phyloP scores from a whole-genome alignment of 2,329 filamentous ascomycete species.

The Rhynchosporium agropyri region DNA sequence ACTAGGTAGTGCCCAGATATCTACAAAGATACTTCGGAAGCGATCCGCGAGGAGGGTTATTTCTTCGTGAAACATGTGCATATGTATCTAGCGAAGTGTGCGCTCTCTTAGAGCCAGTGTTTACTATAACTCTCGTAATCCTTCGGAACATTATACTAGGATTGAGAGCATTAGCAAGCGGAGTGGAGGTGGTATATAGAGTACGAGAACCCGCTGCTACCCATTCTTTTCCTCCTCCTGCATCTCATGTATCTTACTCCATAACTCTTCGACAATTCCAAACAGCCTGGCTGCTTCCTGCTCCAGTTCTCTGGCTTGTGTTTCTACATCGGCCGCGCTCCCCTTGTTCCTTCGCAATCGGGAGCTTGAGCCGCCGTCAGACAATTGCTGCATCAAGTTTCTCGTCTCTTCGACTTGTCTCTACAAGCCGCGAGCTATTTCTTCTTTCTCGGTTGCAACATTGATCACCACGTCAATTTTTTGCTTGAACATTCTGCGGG shows the following conservation, averaged over 20 bases:
- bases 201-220: not conserved
- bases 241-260: not conserved
- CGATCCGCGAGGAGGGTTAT: too few relatives aligned
- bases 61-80: too few relatives aligned
- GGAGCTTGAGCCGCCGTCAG: not conserved
- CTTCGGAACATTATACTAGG: too few relatives aligned
- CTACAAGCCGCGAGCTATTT: not conserved
- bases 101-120: too few relatives aligned
- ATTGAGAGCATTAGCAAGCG: too few relatives aligned
- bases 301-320: not conserved
- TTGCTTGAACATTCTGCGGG: not conserved
- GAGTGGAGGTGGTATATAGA: too few relatives aligned
- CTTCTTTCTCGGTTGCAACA: not conserved
- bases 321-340: not conserved
- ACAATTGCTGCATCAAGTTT: conserved; percentile 1
- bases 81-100: too few relatives aligned
- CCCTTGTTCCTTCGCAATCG: not conserved
- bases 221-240: not conserved
- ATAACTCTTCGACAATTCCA: not conserved
- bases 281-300: not conserved
- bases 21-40: too few relatives aligned
- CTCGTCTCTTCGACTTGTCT: not conserved
- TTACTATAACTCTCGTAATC: too few relatives aligned
- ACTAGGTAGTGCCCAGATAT: too few relatives aligned
- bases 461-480: not conserved